Conservation (phyloP, 345 rosid species). For the Melastoma malabathricum region DNA sequence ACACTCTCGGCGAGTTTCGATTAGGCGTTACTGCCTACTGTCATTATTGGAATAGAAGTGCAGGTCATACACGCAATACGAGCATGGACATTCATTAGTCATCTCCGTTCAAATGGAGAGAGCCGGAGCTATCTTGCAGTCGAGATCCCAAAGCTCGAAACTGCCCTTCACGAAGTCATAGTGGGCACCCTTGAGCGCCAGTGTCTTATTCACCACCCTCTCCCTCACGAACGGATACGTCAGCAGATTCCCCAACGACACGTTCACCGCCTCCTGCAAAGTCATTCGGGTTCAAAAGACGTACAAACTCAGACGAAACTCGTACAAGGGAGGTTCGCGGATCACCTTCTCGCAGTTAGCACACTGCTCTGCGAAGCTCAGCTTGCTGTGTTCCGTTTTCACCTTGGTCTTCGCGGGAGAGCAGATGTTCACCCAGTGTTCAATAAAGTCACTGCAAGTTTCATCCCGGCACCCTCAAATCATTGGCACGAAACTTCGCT, state of each 20-base stretch:
- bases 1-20: too few species aligned
- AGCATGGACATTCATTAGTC: too few species aligned
- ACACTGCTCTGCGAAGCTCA: constrained; percentile 62
- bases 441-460: constrained; percentile 69
- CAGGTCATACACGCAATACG: too few species aligned
- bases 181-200: constrained; percentile 56
- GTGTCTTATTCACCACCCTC: constrained; percentile 31
- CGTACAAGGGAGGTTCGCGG: background rate
- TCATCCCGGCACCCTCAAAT: background rate
- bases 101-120: constrained; percentile 11
- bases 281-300: background rate
- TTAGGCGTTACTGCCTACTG: too few species aligned
- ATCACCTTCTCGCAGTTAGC: constrained; percentile 65
- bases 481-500: background rate
- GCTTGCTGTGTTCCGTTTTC: constrained; percentile 25
- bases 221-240: constrained; percentile 76
- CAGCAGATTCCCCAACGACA: constrained; percentile 56
- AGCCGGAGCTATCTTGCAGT: constrained; percentile 31
- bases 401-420: constrained; percentile 60
- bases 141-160: constrained; percentile 73
- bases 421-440: constrained; percentile 75
- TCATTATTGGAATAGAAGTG: too few species aligned
- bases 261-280: constrained; percentile 59
- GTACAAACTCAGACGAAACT: background rate
- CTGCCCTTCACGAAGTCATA: constrained; percentile 57